Evolutionary conservation across 805 yeast genomes (phyloP).

Genomic region (Teunomyces gatunensis): DNA sequence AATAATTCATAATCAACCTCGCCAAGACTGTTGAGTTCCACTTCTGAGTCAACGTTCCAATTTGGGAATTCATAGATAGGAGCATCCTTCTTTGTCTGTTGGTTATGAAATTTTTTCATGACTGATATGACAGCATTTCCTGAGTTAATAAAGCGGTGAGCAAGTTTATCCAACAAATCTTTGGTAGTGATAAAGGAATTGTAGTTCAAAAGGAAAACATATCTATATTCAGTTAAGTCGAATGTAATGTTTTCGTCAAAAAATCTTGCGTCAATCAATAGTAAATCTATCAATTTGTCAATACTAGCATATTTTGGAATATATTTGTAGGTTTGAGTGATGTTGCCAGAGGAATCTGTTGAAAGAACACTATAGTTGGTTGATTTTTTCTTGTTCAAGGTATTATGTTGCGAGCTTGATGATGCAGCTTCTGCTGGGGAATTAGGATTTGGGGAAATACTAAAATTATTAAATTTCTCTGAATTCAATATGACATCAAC

Average conservation of each 20-base stretch:
- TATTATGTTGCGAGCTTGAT: neutral
- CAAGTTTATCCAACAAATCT: conserved; percentile 38
- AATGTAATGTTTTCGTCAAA: conserved; percentile 40
- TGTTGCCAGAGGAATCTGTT: conserved; percentile 10
- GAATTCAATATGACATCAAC: conserved; percentile 42
- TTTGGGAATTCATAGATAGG: conserved; percentile 47
- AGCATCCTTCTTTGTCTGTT: conserved; percentile 7
- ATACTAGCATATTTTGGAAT: conserved; percentile 50
- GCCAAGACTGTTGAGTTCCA: conserved; percentile 39
- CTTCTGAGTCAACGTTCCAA: conserved; percentile 49
- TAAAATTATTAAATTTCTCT: conserved; percentile 35
- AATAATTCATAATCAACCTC: conserved; percentile 64
- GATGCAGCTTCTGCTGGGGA: neutral
- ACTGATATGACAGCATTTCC: conserved; percentile 45
- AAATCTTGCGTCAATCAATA: conserved; percentile 68
- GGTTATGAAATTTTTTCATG: conserved; percentile 29
- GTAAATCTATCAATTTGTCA: conserved; percentile 73
- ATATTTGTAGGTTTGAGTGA: conserved; percentile 5
- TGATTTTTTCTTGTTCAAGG: conserved; percentile 11
- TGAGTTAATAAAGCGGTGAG: conserved; percentile 40
- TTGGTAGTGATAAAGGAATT: conserved; percentile 39
- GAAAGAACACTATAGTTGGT: conserved; percentile 20
- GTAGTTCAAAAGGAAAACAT: conserved; percentile 41
- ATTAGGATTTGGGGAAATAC: conserved; percentile 15
- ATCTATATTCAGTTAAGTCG: conserved; percentile 40